Evolutionary conservation across 148 eudicot genomes (phyloP).

Genomic region (Polygonum aviculare): DNA sequence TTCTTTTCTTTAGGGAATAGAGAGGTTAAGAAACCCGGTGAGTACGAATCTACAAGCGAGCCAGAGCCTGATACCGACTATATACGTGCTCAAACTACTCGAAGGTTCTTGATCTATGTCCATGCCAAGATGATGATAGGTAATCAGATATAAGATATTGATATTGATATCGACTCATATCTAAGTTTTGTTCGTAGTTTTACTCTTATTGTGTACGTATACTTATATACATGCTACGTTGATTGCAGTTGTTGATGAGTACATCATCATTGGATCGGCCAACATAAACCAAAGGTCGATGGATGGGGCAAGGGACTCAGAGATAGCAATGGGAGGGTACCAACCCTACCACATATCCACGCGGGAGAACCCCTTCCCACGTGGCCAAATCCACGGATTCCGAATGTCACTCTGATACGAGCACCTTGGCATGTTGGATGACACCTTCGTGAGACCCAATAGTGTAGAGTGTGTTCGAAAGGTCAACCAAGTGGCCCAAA

Average conservation of each 20-base stretch:
- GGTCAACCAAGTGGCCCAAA: conserved; percentile 41
- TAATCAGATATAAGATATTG: not conserved
- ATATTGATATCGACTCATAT: not conserved
- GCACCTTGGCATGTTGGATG: conserved; percentile 30
- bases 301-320: conserved; percentile 73
- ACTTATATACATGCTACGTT: not conserved
- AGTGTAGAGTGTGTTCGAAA: conserved; percentile 37
- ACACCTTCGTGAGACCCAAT: conserved; percentile 31
- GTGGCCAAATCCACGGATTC: conserved; percentile 47
- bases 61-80: conserved; percentile 36
- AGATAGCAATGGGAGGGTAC: conserved; percentile 85
- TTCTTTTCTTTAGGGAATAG: conserved; percentile 49
- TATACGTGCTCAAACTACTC: conserved; percentile 25
- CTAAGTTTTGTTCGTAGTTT: too few relatives aligned
- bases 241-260: conserved; percentile 67
- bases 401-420: conserved; percentile 72
- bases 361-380: conserved; percentile 15
- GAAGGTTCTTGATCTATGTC: conserved; percentile 48
- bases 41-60: conserved; percentile 27
- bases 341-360: conserved; percentile 55
- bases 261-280: conserved; percentile 78
- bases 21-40: conserved; percentile 26
- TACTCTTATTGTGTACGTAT: too few relatives aligned
- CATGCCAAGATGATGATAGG: conserved; percentile 63
- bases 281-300: conserved; percentile 82